Base-by-base conservation (phyloP, 768 basidiomycete genomes). In the Lactifluus piperatus region DNA sequence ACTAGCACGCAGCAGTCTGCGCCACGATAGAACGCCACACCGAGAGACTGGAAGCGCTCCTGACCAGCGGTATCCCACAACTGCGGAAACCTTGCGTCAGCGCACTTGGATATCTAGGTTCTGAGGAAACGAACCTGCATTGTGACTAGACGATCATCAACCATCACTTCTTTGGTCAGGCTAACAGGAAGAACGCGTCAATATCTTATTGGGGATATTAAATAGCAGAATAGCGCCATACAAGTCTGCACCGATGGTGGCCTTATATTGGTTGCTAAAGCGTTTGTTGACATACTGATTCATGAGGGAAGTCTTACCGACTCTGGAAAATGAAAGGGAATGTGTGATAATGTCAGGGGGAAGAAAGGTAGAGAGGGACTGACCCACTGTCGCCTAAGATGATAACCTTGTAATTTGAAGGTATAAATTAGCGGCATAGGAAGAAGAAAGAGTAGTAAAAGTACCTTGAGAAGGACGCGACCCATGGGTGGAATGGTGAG, bases 261-360 rank as follows among this genome's bases (percentile, higher is more conserved):
- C 97, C 77, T 98, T 98, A 82, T 99, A 99, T 76, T 97, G 95
- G 76, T 94, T 97, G 73, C 90, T 93, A 75, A 98, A 99, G 62
- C 97, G 88, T 75, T 97, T 98, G 83, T 97, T 98, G 65, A 99
- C 97, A 77, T 97, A 98, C 76, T 99, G 97, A 78, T 97, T 97
- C 97, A 99, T 99, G 68, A 99, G 87, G 29, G 95, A 98, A 43
- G 97, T 98, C 87, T 98, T 98, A 44, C 94, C 95, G 72, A 97
- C 95, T 58, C 94, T 94, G 68, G 18, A 60, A 27, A 32, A 18
- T 36, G 36, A 24, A 36, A 49, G 39, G 30, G 63, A 58, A 63
- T 44, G 54, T 44, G 54, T 57, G 44, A 51, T 53, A 16, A 32
- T 46, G 58, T 30, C 13, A 48, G 65, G 45, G 32, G n/a, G 30